Conservation (phyloP, 257 asterid genomes). For the Parsonsia alboflavescens region DNA sequence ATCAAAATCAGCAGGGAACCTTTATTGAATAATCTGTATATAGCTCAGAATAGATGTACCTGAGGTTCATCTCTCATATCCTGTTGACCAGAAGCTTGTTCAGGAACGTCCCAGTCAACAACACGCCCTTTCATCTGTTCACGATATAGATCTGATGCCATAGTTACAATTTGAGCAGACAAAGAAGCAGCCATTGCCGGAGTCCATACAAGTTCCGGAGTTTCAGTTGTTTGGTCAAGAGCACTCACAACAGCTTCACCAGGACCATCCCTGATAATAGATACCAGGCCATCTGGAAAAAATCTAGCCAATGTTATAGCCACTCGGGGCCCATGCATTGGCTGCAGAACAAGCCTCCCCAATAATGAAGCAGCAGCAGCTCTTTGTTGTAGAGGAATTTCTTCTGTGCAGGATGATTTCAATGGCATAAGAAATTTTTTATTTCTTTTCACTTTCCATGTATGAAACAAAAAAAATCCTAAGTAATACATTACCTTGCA, state of each 20-base stretch:
- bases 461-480: conserved; percentile 7
- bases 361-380: conserved; percentile 92
- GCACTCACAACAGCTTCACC: conserved; percentile 94
- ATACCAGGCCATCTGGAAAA: conserved; percentile 94
- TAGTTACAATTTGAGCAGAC: conserved; percentile 89
- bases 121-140: conserved; percentile 92
- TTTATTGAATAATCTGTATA: conserved; percentile 16
- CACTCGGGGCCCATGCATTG: conserved; percentile 99
- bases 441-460: neutral
- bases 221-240: conserved; percentile 92
- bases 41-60: conserved; percentile 38
- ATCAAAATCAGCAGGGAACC: conserved; percentile 20
- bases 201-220: conserved; percentile 99
- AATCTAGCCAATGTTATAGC: conserved; percentile 90
- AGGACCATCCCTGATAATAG: conserved; percentile 94
- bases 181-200: conserved; percentile 98
- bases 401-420: conserved; percentile 51
- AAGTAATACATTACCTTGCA: conserved; percentile 49
- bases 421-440: conserved; percentile 18
- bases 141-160: conserved; percentile 83
- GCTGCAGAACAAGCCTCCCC: conserved; percentile 94
- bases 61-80: conserved; percentile 99
- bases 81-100: conserved; percentile 85
- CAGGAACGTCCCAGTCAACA: conserved; percentile 98
- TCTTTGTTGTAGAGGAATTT: conserved; percentile 91